Base-by-base conservation (phyloP, 2,329 filamentous ascomycete genomes). In the Paraphaeosphaeria minitans region DNA sequence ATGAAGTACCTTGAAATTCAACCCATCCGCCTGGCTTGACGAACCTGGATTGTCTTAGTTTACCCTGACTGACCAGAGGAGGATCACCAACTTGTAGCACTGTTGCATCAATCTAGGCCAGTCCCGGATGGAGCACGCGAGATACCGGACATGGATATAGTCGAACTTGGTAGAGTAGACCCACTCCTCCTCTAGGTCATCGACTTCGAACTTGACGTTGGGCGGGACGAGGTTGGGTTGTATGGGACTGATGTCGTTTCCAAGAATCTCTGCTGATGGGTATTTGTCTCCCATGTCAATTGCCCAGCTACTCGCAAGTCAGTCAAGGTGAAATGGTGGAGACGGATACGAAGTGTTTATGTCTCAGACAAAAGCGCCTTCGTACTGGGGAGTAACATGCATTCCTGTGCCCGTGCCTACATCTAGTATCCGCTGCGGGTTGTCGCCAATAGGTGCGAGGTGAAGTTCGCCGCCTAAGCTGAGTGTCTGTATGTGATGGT, bases 191-290 rank as follows among this genome's bases (percentile, higher is more conserved):
- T 76, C 72, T 47, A 71, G 55, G 53, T 77, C 73, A 57, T 77
- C 75, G 53, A 76, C 67, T 56, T 76, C 70, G 64, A 77, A 76
- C 55, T 63, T 66, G 35, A 69, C 67, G 48, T 76, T 77, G 13
- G 71, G 71, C 1, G 75, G 75, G 14, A 68, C 65, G 31, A 81
- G 79, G 22, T 52, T 60, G 1, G 73, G 71, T 45, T 73, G 71
- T 10, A 75, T 68, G 10, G 73, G 73, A 45, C 64, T 70, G 46
- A 77, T 66, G 58, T 77, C 75, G 47, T 72, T 78, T 8, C 74
- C 75, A 10, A 77, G 63, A 24, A 77, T 63, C 31, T 69, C 67
- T 0, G 75, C 66, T 2, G 66, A 62, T 0, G 75, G 76, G 54
- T 70, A 73, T 33, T 68, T 60, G 53, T 74, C 72, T 9, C 62